Conservation (phyloP, 129 eudicot genomes). For the Lactuca saligna region DNA sequence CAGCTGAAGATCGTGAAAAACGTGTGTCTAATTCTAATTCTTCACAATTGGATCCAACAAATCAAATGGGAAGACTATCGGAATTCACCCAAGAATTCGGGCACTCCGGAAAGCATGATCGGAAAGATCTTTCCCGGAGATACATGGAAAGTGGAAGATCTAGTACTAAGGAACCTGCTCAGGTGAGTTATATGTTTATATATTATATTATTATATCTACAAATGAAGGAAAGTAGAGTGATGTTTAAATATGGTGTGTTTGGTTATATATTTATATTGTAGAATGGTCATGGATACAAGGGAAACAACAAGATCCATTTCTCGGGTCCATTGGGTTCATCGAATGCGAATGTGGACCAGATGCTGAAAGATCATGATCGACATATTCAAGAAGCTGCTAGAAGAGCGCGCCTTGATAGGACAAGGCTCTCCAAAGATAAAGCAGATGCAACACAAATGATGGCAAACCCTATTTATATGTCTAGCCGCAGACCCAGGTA, state of each 20-base stretch:
- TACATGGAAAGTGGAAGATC: slow-evolving; percentile 44
- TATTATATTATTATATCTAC: no score
- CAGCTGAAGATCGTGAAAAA: slow-evolving; percentile 17
- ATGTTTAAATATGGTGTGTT: background rate
- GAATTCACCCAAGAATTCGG: slow-evolving; percentile 37
- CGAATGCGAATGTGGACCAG: slow-evolving; percentile 72
- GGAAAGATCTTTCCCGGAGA: slow-evolving; percentile 30
- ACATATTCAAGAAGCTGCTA: slow-evolving; percentile 76
- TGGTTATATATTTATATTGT: slow-evolving; percentile 9
- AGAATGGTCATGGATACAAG: slow-evolving; percentile 52
- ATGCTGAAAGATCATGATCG: slow-evolving; percentile 91
- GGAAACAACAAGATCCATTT: slow-evolving; percentile 44
- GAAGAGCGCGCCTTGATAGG: slow-evolving; percentile 65
- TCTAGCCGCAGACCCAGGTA: slow-evolving; percentile 36
- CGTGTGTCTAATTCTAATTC: background rate
- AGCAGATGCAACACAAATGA: slow-evolving; percentile 7
- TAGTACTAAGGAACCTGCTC: slow-evolving; percentile 39
- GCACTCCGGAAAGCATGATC: slow-evolving; percentile 44
- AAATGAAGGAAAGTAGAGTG: background rate
- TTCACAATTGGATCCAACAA: slow-evolving; percentile 26
- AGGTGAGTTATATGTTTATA: slow-evolving; percentile 40
- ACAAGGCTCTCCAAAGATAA: slow-evolving; percentile 31
- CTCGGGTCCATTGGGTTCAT: slow-evolving; percentile 73
- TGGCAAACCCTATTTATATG: slow-evolving; percentile 32
- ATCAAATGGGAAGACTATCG: slow-evolving; percentile 37